Evolutionary conservation across 2,329 filamentous ascomycete genomes (phyloP), one percentile per base, ranked within the genome.

Genomic region (Hansfordia pulvinata): DNA sequence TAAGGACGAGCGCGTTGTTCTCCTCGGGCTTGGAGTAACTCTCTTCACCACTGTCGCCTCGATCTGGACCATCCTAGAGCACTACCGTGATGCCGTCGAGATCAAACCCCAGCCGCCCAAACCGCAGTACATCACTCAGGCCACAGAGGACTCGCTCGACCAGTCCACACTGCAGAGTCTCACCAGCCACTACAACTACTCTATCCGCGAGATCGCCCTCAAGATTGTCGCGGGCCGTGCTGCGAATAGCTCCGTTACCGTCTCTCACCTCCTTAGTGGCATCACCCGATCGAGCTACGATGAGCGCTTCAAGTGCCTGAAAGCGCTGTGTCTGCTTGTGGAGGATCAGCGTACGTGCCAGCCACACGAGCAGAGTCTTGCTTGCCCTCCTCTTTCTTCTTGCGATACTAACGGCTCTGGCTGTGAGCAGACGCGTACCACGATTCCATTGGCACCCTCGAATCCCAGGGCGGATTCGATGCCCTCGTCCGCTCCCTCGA

Each of bases 41-140:
- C 62, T 74, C 20, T 66, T 73, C 40, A 50, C 65, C 38, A 55
- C 77, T 33, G 47, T 76, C 30, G 56, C 61, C 32, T 57, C 62
- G 27, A 69, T 82, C 49, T 61, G 64, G 35, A 49, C 60, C 19
- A 59, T 69, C 29, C 68, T 86, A 23, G 56, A 58, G 30, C 53
- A 64, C 29, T 69, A 76, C 37, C 65, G 73, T 36, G 60, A 72
- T 39, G 61, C 75, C 28, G 76, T 76, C 35, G 65, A 75, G 48
- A 69, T 90, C 42, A 71, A 70, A 32, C 65, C 70, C 19, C 45
- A 58, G 19, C 68, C 73, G 32, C 72, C 72, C 19, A 76, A 77
- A 45, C 69, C 77, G 26, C 69, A 76, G 38, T 80, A 81, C 46
- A 79, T 83, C 36, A 79, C 73, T 10, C 75, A 84, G 46, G 72